Conservation (phyloP, 1,284 basidiomycete species). For the Malassezia cuniculi region DNA sequence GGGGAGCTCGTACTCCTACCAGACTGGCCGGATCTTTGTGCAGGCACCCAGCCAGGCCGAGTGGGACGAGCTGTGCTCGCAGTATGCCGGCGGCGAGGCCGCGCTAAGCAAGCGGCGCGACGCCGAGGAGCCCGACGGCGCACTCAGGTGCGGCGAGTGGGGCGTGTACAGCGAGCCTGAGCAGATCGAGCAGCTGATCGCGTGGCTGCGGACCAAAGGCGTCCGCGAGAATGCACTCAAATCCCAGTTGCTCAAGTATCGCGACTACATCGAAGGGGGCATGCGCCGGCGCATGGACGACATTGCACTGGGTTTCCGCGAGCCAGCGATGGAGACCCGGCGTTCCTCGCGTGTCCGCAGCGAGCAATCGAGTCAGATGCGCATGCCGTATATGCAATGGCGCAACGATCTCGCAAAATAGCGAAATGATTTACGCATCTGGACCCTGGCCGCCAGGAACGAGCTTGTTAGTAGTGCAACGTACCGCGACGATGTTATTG, state of each 20-base stretch:
- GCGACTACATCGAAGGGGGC: constrained; percentile 67
- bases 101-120: constrained; percentile 49
- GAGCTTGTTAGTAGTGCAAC: constrained; percentile 13
- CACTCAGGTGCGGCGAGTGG: constrained; percentile 69
- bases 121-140: constrained; percentile 57
- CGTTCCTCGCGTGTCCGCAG: constrained; percentile 15
- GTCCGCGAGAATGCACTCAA: constrained; percentile 72
- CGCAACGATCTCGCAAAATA: too few species aligned
- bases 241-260: constrained; percentile 67
- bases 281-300: constrained; percentile 47
- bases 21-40: constrained; percentile 74
- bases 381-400: constrained; percentile 21
- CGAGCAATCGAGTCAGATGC: constrained; percentile 12
- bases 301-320: constrained; percentile 20
- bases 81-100: constrained; percentile 47
- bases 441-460: constrained; percentile 18
- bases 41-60: constrained; percentile 67
- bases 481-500: constrained; percentile 94
- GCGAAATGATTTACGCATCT: constrained; percentile 8
- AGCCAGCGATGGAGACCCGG: constrained; percentile 17
- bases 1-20: constrained; percentile 58
- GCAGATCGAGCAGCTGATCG: constrained; percentile 67
- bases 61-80: constrained; percentile 26
- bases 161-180: constrained; percentile 72
- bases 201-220: constrained; percentile 84